Conservation (phyloP, 1,284 basidiomycete species). For the Taiwanofungus camphoratus region DNA sequence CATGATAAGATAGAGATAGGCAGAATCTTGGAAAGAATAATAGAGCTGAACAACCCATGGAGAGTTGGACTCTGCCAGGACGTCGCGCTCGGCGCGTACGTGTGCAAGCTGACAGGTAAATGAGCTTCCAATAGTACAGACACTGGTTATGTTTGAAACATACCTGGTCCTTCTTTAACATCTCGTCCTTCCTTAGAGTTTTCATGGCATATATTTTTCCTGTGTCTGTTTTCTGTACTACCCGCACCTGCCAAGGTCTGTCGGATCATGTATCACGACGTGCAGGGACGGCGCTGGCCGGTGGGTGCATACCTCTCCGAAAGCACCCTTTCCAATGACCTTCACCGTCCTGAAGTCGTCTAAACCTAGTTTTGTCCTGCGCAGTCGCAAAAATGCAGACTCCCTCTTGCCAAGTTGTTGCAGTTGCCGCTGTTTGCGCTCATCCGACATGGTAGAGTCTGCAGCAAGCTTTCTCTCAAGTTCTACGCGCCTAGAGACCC, state of each 20-base stretch:
- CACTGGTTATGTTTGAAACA: conserved; percentile 19
- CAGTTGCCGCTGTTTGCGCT: conserved; percentile 88
- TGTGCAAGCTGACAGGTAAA: conserved; percentile 73
- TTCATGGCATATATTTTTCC: conserved; percentile 99
- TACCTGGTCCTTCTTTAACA: conserved; percentile 99
- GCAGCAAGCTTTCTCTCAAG: conserved; percentile 84
- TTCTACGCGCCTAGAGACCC: conserved; percentile 71
- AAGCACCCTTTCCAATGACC: conserved; percentile 98
- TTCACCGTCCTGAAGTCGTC: conserved; percentile 96
- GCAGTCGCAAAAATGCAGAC: conserved; percentile 85
- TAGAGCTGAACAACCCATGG: conserved; percentile 98
- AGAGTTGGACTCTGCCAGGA: conserved; percentile 95
- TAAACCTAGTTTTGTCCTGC: conserved; percentile 89
- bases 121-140: conserved; percentile 10
- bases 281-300: conserved; percentile 4
- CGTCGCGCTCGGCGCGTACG: conserved; percentile 97
- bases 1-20: conserved; percentile 98
- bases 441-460: conserved; percentile 68
- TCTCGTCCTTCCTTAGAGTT: conserved; percentile 95
- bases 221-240: conserved; percentile 96
- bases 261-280: conserved; percentile 7
- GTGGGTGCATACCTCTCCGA: conserved; percentile 74
- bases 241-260: conserved; percentile 58
- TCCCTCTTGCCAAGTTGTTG: conserved; percentile 89
- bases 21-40: conserved; percentile 97